phyloP scores from a whole-genome alignment of 495 filamentous ascomycete genomes.

The Entonaema liquescens region DNA sequence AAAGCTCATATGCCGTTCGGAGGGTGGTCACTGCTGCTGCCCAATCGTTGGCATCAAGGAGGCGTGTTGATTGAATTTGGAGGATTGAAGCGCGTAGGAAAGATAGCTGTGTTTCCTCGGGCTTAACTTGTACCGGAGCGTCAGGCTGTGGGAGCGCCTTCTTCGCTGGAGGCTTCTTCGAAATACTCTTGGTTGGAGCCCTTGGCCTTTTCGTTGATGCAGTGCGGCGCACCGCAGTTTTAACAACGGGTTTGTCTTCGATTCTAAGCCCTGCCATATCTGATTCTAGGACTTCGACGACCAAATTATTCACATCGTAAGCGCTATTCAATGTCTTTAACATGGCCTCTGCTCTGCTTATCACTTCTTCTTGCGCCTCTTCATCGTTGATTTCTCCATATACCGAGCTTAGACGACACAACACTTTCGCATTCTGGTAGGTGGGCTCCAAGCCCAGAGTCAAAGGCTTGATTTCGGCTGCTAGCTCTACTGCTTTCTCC shows the following conservation, averaged over 20 bases:
- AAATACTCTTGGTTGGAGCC: slow-evolving; percentile 32
- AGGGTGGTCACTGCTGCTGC: slow-evolving; percentile 61
- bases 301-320: slow-evolving; percentile 13
- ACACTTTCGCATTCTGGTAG: slow-evolving; percentile 56
- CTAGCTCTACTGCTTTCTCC: slow-evolving; percentile 67
- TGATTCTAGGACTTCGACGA: slow-evolving; percentile 51
- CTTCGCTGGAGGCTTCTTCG: slow-evolving; percentile 43
- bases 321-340: slow-evolving; percentile 40
- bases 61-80: slow-evolving; percentile 67
- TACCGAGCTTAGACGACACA: slow-evolving; percentile 55
- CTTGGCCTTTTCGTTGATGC: slow-evolving; percentile 34
- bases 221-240: slow-evolving; percentile 29
- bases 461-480: slow-evolving; percentile 59
- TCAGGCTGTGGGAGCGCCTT: slow-evolving; percentile 43
- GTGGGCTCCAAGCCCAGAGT: slow-evolving; percentile 53
- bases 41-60: slow-evolving; percentile 65
- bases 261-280: slow-evolving; percentile 55
- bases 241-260: slow-evolving; percentile 49
- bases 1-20: slow-evolving; percentile 54
- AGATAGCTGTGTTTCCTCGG: slow-evolving; percentile 63
- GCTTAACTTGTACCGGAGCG: slow-evolving; percentile 34
- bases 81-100: slow-evolving; percentile 69
- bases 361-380: slow-evolving; percentile 49
- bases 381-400: slow-evolving; percentile 52
- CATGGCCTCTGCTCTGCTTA: slow-evolving; percentile 52